A percentile compares a stretch with the other conserved stretches of the same genome.
Evolutionary conservation across 1,284 basidiomycete species (phyloP).

Genomic region (Trichosporon coremiiforme): DNA sequence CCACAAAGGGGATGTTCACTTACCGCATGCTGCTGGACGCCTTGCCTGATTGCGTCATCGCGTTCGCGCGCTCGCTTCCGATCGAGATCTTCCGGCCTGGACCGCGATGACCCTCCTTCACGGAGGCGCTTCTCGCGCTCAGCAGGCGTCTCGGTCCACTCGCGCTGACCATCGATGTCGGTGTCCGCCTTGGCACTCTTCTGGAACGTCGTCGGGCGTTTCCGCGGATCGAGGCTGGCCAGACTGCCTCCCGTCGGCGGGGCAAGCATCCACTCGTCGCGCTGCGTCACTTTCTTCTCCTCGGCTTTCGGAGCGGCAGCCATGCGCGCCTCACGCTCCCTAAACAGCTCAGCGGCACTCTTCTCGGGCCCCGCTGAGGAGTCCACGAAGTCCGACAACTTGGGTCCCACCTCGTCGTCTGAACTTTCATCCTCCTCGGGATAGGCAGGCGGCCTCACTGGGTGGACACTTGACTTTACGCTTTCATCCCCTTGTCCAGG

Average conservation of each 20-base stretch:
- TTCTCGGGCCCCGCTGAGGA: neutral
- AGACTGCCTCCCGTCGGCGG: slow-evolving; percentile 70
- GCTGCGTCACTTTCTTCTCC: slow-evolving; percentile 17
- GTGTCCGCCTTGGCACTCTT: slow-evolving; percentile 50
- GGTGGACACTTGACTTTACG: neutral
- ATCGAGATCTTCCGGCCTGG: slow-evolving; percentile 61
- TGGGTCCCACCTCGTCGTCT: slow-evolving; percentile 45
- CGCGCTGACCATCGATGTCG: slow-evolving; percentile 60
- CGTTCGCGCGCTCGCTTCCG: slow-evolving; percentile 60
- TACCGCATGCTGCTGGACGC: slow-evolving; percentile 79
- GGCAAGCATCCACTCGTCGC: slow-evolving; percentile 94
- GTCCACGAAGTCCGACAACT: slow-evolving; percentile 23
- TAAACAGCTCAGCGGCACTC: slow-evolving; percentile 70
- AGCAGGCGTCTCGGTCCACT: slow-evolving; percentile 92
- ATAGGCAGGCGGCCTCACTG: neutral
- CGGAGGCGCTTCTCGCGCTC: slow-evolving; percentile 71
- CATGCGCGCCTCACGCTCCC: slow-evolving; percentile 67
- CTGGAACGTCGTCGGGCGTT: slow-evolving; percentile 62
- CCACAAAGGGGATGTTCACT: slow-evolving; percentile 40
- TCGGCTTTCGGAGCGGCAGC: neutral
- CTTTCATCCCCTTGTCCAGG: neutral
- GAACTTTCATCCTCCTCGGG: slow-evolving; percentile 24
- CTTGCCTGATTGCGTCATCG: slow-evolving; percentile 68
- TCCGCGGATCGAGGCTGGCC: slow-evolving; percentile 69
- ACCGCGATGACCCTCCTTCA: slow-evolving; percentile 81